These are phyloP conservation scores for Delonix regia DNA, from an alignment of 306 rosid genomes.

Conservation along the genomic window DNA sequence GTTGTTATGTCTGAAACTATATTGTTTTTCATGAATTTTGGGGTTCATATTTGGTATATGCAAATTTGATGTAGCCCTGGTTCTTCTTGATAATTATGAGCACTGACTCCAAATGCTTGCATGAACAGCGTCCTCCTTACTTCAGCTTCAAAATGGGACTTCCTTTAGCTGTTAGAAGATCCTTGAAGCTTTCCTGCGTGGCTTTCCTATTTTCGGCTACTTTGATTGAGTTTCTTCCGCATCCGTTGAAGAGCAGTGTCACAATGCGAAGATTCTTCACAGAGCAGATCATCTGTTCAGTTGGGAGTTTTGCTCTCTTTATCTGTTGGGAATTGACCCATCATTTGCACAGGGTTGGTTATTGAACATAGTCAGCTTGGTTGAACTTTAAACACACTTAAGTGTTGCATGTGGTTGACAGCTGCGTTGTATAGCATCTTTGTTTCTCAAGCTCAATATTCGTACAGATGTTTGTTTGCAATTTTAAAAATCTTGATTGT, in stretches of 20 bases:
- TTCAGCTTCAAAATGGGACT: constrained; percentile 96
- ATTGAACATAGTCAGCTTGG: constrained; percentile 2
- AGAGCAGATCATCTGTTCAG: constrained; percentile 53
- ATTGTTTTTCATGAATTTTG: not conserved
- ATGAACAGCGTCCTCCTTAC: constrained; percentile 82
- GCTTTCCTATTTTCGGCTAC: constrained; percentile 59
- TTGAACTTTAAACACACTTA: constrained; percentile 2
- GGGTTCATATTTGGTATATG: not conserved
- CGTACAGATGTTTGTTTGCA: constrained; percentile 1
- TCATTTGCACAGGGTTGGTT: constrained; percentile 79
- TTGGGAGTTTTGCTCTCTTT: constrained; percentile 68
- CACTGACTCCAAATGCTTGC: constrained; percentile 39
- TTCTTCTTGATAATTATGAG: not conserved
- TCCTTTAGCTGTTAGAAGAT: constrained; percentile 61
- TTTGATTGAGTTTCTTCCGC: constrained; percentile 57
- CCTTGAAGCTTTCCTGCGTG: constrained; percentile 68
- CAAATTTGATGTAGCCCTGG: not conserved
- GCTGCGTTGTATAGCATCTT: constrained; percentile 11
- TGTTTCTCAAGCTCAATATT: not conserved
- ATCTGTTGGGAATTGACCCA: constrained; percentile 90
- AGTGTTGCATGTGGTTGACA: not conserved
- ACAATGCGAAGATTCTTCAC: constrained; percentile 44
- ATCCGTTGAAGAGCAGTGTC: constrained; percentile 40
- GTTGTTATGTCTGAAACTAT: not conserved
- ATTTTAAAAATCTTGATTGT: constrained; percentile 10